A percentile compares a stretch with the other conserved stretches of the same genome.
Conservation (phyloP, 306 rosid genomes). For the Castanea sativa region DNA sequence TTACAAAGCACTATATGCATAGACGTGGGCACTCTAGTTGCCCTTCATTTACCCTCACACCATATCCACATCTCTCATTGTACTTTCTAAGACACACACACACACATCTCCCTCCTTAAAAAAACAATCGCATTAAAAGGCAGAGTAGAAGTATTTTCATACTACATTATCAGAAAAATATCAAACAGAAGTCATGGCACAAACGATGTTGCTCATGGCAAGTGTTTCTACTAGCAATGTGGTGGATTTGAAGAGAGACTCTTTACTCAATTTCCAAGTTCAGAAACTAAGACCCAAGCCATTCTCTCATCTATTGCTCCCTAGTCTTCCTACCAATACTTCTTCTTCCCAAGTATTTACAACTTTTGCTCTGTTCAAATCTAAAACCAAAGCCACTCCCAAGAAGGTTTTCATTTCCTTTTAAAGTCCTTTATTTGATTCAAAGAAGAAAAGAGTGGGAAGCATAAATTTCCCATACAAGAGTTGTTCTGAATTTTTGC, state of each 20-base stretch:
- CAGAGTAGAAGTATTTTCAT: neutral
- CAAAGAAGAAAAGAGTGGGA: neutral
- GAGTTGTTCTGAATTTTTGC: constrained; percentile 4
- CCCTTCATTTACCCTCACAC: constrained; percentile 48
- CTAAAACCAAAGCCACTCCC: constrained; percentile 78
- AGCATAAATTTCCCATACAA: neutral
- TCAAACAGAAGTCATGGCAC: constrained; percentile 56
- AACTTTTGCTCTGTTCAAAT: constrained; percentile 67
- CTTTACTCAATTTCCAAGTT: constrained; percentile 48
- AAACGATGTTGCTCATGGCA: constrained; percentile 78
- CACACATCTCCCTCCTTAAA: constrained; percentile 7
- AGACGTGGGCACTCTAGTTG: constrained; percentile 74
- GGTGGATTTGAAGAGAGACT: constrained; percentile 50
- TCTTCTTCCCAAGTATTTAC: constrained; percentile 37
- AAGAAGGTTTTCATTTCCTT: constrained; percentile 52
- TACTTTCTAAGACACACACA: constrained; percentile 17
- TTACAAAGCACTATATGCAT: constrained; percentile 11
- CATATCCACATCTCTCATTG: constrained; percentile 58
- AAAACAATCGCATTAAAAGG: neutral
- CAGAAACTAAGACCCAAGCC: constrained; percentile 58
- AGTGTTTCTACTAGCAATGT: constrained; percentile 56
- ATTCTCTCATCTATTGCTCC: constrained; percentile 43
- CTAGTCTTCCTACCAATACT: constrained; percentile 33
- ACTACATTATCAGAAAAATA: neutral
- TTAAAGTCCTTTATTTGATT: neutral